Percentiles rank a stretch among this genome's conserved stretches.
phyloP scores from a whole-genome alignment of 306 rosid genomes.

The Prinsepia uniflora region DNA sequence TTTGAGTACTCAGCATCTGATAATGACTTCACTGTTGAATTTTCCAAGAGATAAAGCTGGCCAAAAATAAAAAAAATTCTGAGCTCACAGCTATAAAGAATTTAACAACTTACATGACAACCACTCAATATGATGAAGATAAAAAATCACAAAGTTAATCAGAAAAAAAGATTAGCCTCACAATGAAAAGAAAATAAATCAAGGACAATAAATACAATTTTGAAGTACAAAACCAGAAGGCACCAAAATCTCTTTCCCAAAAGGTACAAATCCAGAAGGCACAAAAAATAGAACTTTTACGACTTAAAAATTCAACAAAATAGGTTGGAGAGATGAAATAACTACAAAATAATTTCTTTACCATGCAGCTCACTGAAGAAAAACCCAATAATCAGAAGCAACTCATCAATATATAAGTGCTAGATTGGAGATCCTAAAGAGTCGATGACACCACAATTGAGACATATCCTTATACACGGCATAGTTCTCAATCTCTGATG shows the following conservation, averaged over 20 bases:
- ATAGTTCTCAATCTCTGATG: neutral
- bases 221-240: neutral
- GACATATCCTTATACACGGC: too few species aligned
- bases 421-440: neutral
- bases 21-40: constrained; percentile 69
- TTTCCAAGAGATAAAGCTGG: constrained; percentile 91
- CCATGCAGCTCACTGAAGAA: neutral
- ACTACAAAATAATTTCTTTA: neutral
- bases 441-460: neutral
- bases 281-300: too few species aligned
- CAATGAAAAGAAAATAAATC: neutral
- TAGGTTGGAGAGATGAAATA: neutral
- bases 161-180: neutral
- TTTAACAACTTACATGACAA: constrained; percentile 1
- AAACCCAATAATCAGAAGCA: neutral
- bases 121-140: neutral
- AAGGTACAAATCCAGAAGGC: neutral
- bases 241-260: neutral
- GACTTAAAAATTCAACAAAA: neutral
- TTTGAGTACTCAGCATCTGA: constrained; percentile 95
- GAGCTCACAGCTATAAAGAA: constrained; percentile 2
- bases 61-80: constrained; percentile 31
- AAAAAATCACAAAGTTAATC: neutral
- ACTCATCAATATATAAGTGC: neutral
- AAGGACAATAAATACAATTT: neutral